Base-by-base conservation (phyloP, 2,329 filamentous ascomycete species). In the Drechslerella coelobrocha region DNA sequence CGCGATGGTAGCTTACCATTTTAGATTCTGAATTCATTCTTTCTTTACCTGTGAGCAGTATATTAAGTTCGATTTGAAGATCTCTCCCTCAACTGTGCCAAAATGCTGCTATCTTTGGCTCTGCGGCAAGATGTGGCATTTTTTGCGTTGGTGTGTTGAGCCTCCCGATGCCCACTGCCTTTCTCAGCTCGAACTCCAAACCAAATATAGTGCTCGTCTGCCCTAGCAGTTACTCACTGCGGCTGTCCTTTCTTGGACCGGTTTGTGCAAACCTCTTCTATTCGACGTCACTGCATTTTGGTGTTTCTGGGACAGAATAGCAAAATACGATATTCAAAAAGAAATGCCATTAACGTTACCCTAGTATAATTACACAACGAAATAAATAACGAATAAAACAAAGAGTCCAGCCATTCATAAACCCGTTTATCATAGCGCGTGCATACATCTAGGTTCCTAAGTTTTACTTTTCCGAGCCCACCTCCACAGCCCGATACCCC, bases 321-420 rank as follows among this genome's bases (percentile, higher is more conserved):
- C n/a, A n/a, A n/a, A n/a, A n/a, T n/a, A n/a, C n/a, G n/a, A 17
- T 4, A 41, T 41, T 8, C 37, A 14, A 41, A 8, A 17, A 6
- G 29, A 6, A 41, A 14, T 41, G 9, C n/a, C 37, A 41, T 45
- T 21, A 45, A 23, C 3, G 29, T 21, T 19, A 45, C 41, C 41
- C 41, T 45, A 21, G n/a, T 45, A 45, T 45, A 45, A 17, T 5
- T 21, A 45, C 41, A 45, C 41, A 19, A 8, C 37, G 37, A 41
- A 41, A 5, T 8, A 41, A 8, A 12, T 14, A 9, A 8, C 37
- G n/a, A 41, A 41, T 5, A 8, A 41, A 7, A 34, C 12, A 6
- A 34, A 7, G 29, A 34, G 7, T 7, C 29, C 29, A 34, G 12
- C 37, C 9, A 41, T 41, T 14, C 37, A 12, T 34, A 34, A 17